Conservation (phyloP, 768 basidiomycete genomes). For the Tylopilus rubrobrunneus region DNA sequence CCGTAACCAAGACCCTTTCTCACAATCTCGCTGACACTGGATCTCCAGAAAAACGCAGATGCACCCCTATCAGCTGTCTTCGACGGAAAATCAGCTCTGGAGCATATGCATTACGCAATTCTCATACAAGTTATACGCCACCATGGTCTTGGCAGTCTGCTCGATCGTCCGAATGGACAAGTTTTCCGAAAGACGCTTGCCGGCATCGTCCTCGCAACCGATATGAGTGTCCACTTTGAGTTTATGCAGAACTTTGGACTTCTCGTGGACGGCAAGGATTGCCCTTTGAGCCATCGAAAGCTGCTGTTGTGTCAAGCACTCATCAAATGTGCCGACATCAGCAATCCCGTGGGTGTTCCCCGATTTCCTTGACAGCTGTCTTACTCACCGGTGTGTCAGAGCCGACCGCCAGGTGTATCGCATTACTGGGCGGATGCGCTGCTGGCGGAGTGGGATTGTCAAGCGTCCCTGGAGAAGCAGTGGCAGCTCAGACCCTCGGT, state of each 20-base stretch:
- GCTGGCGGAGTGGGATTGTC: slow-evolving; percentile 86
- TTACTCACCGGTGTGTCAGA: slow-evolving; percentile 42
- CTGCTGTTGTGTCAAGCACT: slow-evolving; percentile 83
- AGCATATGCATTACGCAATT: slow-evolving; percentile 86
- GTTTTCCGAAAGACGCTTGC: slow-evolving; percentile 73
- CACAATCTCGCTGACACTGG: slow-evolving; percentile 4
- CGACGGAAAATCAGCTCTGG: slow-evolving; percentile 85
- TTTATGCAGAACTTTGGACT: slow-evolving; percentile 71
- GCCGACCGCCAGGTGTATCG: slow-evolving; percentile 88
- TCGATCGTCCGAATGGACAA: slow-evolving; percentile 49
- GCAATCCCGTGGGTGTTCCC: slow-evolving; percentile 78
- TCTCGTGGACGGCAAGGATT: slow-evolving; percentile 41
- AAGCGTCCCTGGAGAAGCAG: slow-evolving; percentile 80
- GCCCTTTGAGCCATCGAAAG: slow-evolving; percentile 45
- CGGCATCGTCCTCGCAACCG: slow-evolving; percentile 84
- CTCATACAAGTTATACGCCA: slow-evolving; percentile 75
- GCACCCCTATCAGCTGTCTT: slow-evolving; percentile 86
- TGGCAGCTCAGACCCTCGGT: slow-evolving; percentile 65
- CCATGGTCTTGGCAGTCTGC: slow-evolving; percentile 67
- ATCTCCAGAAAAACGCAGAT: slow-evolving; percentile 81
- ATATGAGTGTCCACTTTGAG: slow-evolving; percentile 86
- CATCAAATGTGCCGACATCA: slow-evolving; percentile 97
- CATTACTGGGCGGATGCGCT: slow-evolving; percentile 90
- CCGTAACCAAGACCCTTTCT: not conserved
- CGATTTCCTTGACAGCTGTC: not conserved